phyloP scores from a whole-genome alignment of 1,284 basidiomycete genomes.

The Puccinia coronata region DNA sequence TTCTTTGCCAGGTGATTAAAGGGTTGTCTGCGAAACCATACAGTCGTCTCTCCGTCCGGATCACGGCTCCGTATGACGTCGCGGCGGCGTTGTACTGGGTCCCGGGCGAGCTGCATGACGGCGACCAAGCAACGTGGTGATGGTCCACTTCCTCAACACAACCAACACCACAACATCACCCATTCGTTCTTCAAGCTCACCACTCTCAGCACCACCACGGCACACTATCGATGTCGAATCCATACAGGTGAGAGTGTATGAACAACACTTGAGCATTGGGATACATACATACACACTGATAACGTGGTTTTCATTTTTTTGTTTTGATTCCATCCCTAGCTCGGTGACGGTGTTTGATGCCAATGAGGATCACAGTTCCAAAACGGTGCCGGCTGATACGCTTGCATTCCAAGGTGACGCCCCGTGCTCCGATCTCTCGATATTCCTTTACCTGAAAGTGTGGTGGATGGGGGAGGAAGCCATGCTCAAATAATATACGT shows the following conservation, averaged over 20 bases:
- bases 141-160: no score
- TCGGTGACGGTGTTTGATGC: conserved; percentile 46
- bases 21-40: no score
- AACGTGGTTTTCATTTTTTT: not conserved
- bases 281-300: not conserved
- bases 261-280: not conserved
- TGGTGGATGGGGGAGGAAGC: no score
- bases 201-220: not conserved
- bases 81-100: no score
- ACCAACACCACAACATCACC: not conserved
- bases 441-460: no score
- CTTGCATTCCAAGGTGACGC: conserved; percentile 37
- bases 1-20: no score
- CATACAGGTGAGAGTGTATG: not conserved
- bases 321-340: not conserved
- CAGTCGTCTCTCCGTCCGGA: no score
- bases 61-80: no score
- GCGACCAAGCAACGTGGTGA: no score
- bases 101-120: no score
- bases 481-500: no score
- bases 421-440: not conserved
- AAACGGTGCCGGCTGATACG: conserved; percentile 7
- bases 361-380: conserved; percentile 27
- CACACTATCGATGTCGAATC: conserved; percentile 1
- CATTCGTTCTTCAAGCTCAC: not conserved